Conservation (phyloP, 2,329 filamentous ascomycete genomes). For the Podosphaera xanthii region DNA sequence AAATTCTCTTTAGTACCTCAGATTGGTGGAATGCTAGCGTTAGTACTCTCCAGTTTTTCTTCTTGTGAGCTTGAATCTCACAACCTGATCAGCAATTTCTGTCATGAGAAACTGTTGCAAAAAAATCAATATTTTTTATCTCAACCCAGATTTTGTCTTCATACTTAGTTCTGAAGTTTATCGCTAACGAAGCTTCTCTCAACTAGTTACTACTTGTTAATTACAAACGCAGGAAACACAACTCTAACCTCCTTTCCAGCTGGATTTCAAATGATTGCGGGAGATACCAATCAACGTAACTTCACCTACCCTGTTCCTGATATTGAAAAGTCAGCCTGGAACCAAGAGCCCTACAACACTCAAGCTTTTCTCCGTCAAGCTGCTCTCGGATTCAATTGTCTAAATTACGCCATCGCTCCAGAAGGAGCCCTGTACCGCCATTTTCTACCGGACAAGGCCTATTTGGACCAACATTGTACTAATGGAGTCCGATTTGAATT, state of each 20-base stretch:
- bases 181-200: neutral
- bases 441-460: constrained; percentile 55
- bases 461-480: constrained; percentile 58
- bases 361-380: constrained; percentile 55
- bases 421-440: constrained; percentile 54
- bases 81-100: neutral
- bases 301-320: constrained; percentile 47
- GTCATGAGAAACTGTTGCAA: neutral
- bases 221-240: constrained; percentile 30
- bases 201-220: constrained; percentile 61
- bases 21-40: constrained; percentile 68
- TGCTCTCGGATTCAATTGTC: constrained; percentile 81
- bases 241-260: constrained; percentile 49
- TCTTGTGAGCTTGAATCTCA: neutral
- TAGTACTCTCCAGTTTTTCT: constrained; percentile 21
- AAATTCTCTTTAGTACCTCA: constrained; percentile 41
- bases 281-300: constrained; percentile 41
- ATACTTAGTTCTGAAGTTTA: neutral
- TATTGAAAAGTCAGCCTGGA: constrained; percentile 48
- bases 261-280: constrained; percentile 64
- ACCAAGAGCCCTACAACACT: constrained; percentile 24
- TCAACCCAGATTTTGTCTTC: neutral
- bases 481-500: constrained; percentile 65
- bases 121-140: neutral
- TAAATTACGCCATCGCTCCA: constrained; percentile 43